Conservation (phyloP, 129 eudicot genomes). For the Artemisia annua region DNA sequence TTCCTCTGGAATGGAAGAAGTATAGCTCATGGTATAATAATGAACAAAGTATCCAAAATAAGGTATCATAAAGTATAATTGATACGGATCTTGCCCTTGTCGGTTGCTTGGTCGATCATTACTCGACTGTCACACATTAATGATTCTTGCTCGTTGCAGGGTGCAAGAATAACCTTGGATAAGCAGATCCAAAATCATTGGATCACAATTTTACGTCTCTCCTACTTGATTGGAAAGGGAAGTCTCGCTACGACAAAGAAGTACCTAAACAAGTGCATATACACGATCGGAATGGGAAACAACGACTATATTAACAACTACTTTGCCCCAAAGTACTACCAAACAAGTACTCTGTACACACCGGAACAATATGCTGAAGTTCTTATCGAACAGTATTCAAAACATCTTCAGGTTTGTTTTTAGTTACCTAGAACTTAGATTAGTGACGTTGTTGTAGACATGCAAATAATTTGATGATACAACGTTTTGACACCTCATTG, state of each 20-base stretch:
- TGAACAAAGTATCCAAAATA: no score
- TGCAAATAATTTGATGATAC: no score
- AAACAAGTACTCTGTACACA: slow-evolving; percentile 35
- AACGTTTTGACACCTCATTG: no score
- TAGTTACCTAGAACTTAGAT: background rate
- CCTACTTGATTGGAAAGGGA: slow-evolving; percentile 28
- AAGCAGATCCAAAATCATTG: slow-evolving; percentile 48
- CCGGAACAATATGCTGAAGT: slow-evolving; percentile 48
- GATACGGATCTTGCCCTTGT: background rate
- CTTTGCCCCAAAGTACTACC: slow-evolving; percentile 27
- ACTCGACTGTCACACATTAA: background rate
- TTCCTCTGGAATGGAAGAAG: no score
- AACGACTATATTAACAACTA: slow-evolving; percentile 76
- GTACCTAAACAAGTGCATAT: slow-evolving; percentile 49
- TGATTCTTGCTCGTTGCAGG: slow-evolving; percentile 31
- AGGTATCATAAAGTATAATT: background rate
- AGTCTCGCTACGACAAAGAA: slow-evolving; percentile 21
- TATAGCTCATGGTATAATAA: no score
- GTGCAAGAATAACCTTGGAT: slow-evolving; percentile 42
- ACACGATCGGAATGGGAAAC: slow-evolving; percentile 54
- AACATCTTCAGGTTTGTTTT: slow-evolving; percentile 58
- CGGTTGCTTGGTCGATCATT: background rate
- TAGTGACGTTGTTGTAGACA: no score
- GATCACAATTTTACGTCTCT: slow-evolving; percentile 31
- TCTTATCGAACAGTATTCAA: slow-evolving; percentile 49